Evolutionary conservation across 1,284 basidiomycete genomes (phyloP), one percentile per base, ranked within the genome.

Genomic region (Ustilago bromivora): DNA sequence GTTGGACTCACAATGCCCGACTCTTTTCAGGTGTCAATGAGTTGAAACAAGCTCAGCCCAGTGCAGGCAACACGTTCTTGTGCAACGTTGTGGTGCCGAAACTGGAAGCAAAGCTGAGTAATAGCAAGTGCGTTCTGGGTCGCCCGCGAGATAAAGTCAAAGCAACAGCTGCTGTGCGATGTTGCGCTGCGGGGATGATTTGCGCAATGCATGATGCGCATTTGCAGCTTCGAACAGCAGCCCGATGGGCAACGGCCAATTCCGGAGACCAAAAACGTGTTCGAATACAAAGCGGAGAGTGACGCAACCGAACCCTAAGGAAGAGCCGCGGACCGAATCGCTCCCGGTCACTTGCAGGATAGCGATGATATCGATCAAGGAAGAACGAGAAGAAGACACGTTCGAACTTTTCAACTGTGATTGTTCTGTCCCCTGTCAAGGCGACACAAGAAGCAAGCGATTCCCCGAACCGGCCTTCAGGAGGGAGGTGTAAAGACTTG

Each of bases 291-390:
- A 34, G n/a, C 10, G 53, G 31, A 15, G 38, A 17, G 35, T 4
- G 35, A 55, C 23, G 23, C 23, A 23, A n/a, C 23, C 3, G 56
- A 57, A 28, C 31, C 43, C 56, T 11, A 35, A 46, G 7, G 36
- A 23, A 41, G 23, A 52, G 47, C 11, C 38, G 35, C 58, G 58
- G 58, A 58, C 57, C 57, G 57, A 58, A 46, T 8, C 28, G 46
- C 41, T 11, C 49, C 43, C 32, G 41, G 52, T 55, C 23, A 28
- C 23, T 11, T 32, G 13, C 31, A 15, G 31, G 4, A 34, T 7
- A 34, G n/a, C 13, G 53, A 12, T 10, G 57, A 12, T 46, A 59
- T 59, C 57, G 57, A 59, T 59, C 51, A 49, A 47, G n/a, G 3
- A 28, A 9, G 12, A 23, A 10, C 10, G 28, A 2, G 23, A 28